These are phyloP conservation scores for Pleurozium schreberi DNA, from an alignment of 225 moss, liverwort and hornwort species.

Conservation along the genomic window DNA sequence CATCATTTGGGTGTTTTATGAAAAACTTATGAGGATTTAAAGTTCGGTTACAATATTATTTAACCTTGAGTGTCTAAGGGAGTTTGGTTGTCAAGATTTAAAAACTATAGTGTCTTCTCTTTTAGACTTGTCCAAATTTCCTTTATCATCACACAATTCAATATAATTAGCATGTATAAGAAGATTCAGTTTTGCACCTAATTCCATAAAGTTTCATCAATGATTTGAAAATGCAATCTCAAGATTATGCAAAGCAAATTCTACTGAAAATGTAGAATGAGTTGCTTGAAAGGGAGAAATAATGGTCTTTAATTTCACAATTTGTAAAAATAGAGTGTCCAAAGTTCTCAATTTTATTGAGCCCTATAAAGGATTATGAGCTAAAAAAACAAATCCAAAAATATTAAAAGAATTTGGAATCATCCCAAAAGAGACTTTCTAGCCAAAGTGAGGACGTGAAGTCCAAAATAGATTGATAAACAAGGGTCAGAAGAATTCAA, in stretches of 20 bases:
- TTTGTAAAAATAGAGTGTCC: no score
- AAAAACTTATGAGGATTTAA: not conserved
- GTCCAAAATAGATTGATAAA: no score
- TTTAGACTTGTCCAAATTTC: not conserved
- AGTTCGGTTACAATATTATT: not conserved
- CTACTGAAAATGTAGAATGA: not conserved
- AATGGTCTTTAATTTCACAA: not conserved
- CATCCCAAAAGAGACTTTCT: no score
- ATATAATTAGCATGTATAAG: not conserved
- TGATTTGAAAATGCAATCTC: not conserved
- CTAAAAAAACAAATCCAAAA: not conserved
- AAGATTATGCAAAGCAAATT: not conserved
- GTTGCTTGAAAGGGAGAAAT: not conserved
- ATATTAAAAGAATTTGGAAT: no score
- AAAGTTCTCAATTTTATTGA: no score
- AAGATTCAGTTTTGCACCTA: not conserved
- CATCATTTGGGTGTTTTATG: not conserved
- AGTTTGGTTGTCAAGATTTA: not conserved
- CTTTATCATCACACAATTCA: not conserved
- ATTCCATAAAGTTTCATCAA: not conserved
- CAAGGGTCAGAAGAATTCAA: no score
- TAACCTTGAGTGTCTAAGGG: not conserved
- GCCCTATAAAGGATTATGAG: not conserved
- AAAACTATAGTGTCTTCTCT: fast-evolving
- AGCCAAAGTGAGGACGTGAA: no score